Base-by-base conservation (phyloP, 1,284 basidiomycete species). In the Tausonia pullulans region DNA sequence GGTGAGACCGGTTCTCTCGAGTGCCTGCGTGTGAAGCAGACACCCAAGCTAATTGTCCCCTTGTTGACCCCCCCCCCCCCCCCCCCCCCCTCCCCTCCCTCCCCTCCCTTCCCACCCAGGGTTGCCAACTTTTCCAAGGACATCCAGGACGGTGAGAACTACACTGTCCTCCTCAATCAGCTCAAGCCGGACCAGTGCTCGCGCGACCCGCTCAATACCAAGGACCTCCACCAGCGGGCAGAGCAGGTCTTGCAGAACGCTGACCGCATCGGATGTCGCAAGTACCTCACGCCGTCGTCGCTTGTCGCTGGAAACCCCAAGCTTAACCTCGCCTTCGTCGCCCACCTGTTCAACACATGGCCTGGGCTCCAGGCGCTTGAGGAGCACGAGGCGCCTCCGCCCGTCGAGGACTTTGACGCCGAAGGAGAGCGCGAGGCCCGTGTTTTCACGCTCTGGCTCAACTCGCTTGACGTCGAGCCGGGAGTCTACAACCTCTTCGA, bases 121-220 rank as follows among this genome's bases (percentile, higher is more conserved):
- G 95, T 98, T n/a, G 85, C 87, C 77, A 98, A 98, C 81, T 98
- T 98, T 77, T 88, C 89, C 73, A 87, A 89, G 71, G 95, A 98
- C 74, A 93, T 98, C 11, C 83, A 82, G 46, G 95, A 98, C 72
- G 93, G 88, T 67, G 92, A 97, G 78, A 98, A 98, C 80, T 98
- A 98, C 80, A 96, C 95, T 1, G 81, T 98, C 58, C 84, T 98
- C 5, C 82, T 98, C 64, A 88, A 94, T 76, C 95, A 98, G 77
- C 86, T 98, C 71, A 93, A 95, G 74, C 91, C 93, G 6, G 87
- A 92, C 64, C 81, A 89, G 68, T 98, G 95, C 75, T 92, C 93
- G n/a, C 84, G 84, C n/a, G 83, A 86, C 0, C 95, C 95, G 2
- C 81, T 98, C 4, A 87, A 97, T 74, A 91, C 91, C 1, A 77